Base-by-base conservation (phyloP, 2,329 filamentous ascomycete species). In the Tolypocladium tropicale region DNA sequence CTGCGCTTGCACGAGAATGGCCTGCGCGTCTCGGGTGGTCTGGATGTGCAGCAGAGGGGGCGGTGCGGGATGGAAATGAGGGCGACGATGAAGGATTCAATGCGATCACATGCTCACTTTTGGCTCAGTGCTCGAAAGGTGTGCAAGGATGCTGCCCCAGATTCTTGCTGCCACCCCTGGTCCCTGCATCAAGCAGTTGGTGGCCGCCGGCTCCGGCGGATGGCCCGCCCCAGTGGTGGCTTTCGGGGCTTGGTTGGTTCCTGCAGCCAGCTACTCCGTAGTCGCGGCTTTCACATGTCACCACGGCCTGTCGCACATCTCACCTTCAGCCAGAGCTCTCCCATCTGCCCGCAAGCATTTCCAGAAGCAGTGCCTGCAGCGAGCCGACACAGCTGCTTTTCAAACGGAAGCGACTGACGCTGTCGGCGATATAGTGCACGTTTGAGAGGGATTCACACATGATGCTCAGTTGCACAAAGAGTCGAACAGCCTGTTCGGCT, bases 71-170 rank as follows among this genome's bases (percentile, higher is more conserved):
- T 12, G 16, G 33, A 37, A 16, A 14, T 18, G 34, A 21, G 25
- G 23, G 46, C 33, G 18, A n/a, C 14, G 34, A 41, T 32, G 36
- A 25, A 49, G 25, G 32, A 50, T 21, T 11, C 33, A 46, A 43
- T 18, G 36, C 48, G 34, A 55, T 55, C 54, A 55, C 54, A 55
- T 55, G 54, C 54, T 46, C 48, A 34, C 6, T 32, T 28, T 37
- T n/a, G 41, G 23, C 28, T n/a, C 12, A 23, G 39, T 33, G 14
- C 16, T 49, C 28, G 46, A 14, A 33, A 32, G 46, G 46, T 33
- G 46, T 32, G 46, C 28, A 32, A 32, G 46, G 46, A 50, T 50
- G 25, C 21, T 43, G 41, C 39, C 53, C 52, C 52, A 34, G 53
- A 48, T 33, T 36, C 33, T 32, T 11, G 30, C 28, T 23, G 30